phyloP scores from a whole-genome alignment of 768 basidiomycete genomes.

The Cystobasidium tubakii region DNA sequence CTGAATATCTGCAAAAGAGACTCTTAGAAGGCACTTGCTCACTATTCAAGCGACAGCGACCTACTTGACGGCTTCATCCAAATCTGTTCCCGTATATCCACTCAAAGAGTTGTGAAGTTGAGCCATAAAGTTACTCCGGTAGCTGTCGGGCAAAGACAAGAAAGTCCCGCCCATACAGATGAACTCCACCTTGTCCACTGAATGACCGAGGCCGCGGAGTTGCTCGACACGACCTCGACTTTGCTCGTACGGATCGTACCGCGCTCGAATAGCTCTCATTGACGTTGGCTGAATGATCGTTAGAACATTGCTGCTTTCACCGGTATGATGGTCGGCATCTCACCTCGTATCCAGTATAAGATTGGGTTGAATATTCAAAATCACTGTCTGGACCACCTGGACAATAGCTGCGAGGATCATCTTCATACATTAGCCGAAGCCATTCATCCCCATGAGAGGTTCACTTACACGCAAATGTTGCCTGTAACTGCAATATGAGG shows the following conservation, averaged over 20 bases:
- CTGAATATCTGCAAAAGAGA: conserved; percentile 65
- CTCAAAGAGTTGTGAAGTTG: conserved; percentile 95
- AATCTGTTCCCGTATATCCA: conserved; percentile 83
- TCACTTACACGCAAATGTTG: conserved; percentile 89
- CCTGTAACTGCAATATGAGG: conserved; percentile 99
- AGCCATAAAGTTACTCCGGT: conserved; percentile 84
- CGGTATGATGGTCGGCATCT: conserved; percentile 3
- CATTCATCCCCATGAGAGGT: background rate
- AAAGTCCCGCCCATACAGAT: conserved; percentile 78
- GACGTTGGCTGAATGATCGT: conserved; percentile 71
- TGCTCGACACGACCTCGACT: conserved; percentile 92
- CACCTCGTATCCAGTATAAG: conserved; percentile 51
- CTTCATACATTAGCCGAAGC: background rate
- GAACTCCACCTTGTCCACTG: conserved; percentile 76
- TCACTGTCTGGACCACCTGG: conserved; percentile 98
- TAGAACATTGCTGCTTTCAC: background rate
- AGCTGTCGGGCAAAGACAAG: conserved; percentile 99
- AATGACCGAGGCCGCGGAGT: conserved; percentile 88
- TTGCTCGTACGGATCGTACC: conserved; percentile 96
- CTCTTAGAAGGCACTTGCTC: background rate
- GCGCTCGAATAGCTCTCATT: conserved; percentile 95
- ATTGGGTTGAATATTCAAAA: conserved; percentile 98
- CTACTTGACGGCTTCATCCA: conserved; percentile 90
- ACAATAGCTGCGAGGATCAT: conserved; percentile 63
- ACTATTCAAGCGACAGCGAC: conserved; percentile 30